Percentiles rank a stretch among this genome's conserved stretches.
Conservation (phyloP, 768 basidiomycete genomes). For the Floccularia luteovirens region DNA sequence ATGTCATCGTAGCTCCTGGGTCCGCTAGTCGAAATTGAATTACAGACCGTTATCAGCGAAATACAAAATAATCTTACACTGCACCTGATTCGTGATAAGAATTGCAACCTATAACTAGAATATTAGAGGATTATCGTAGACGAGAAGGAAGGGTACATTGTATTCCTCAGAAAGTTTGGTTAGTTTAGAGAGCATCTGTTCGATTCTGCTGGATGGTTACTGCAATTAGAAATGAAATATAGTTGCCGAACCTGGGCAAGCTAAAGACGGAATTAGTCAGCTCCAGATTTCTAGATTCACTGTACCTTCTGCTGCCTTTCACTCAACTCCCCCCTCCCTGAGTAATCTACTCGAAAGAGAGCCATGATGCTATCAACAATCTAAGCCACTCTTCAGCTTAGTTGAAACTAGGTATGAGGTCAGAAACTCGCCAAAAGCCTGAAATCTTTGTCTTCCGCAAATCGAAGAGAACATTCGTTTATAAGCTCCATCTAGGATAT, state of each 20-base stretch:
- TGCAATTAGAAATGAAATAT: not conserved
- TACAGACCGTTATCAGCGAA: not conserved
- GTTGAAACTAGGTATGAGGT: not conserved
- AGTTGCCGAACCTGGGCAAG: conserved; percentile 61
- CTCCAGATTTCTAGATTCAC: not conserved
- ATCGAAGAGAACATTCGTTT: conserved; percentile 80
- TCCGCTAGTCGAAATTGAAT: conserved; percentile 55
- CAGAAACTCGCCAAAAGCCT: conserved; percentile 46
- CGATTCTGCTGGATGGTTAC: not conserved
- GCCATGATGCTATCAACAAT: conserved; percentile 98
- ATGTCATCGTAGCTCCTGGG: conserved; percentile 92
- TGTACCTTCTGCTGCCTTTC: conserved; percentile 86
- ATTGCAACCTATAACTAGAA: conserved; percentile 57
- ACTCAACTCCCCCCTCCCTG: conserved; percentile 89
- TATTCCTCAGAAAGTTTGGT: conserved; percentile 91
- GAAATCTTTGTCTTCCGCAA: conserved; percentile 86
- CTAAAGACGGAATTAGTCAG: conserved; percentile 25
- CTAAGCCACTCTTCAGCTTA: conserved; percentile 27
- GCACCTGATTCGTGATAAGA: conserved; percentile 89
- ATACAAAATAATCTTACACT: conserved; percentile 40
- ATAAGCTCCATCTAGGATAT: conserved; percentile 75
- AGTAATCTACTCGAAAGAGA: conserved; percentile 89
- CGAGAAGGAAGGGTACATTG: conserved; percentile 41
- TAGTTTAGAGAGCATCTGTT: conserved; percentile 83
- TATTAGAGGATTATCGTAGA: conserved; percentile 4